These are phyloP conservation scores for Xylariaceae sp. DNA, from an alignment of 2,329 filamentous ascomycete species.

Conservation along the genomic window DNA sequence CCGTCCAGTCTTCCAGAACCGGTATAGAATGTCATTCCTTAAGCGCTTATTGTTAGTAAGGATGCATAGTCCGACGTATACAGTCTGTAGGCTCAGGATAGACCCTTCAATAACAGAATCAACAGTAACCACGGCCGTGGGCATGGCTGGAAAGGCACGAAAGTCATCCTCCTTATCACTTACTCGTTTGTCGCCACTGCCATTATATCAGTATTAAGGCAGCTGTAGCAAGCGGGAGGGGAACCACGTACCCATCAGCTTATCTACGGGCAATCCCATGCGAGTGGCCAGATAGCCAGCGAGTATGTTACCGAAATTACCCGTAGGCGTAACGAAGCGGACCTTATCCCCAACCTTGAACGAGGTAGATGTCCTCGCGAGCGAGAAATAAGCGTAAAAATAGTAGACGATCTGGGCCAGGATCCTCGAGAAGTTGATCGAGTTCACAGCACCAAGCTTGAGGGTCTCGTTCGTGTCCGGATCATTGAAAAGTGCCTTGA, in stretches of 20 bases:
- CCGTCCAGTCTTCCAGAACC: slow-evolving; percentile 84
- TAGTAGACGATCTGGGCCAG: slow-evolving; percentile 97
- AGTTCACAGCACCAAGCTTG: slow-evolving; percentile 89
- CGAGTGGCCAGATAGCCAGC: slow-evolving; percentile 86
- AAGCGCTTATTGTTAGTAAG: background rate
- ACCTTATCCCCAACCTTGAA: slow-evolving; percentile 64
- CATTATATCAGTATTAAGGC: background rate
- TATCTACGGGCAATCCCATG: slow-evolving; percentile 84
- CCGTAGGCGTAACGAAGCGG: slow-evolving; percentile 85
- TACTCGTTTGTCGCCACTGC: slow-evolving; percentile 77
- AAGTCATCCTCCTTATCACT: background rate
- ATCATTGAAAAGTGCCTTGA: slow-evolving; percentile 89
- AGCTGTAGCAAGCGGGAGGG: background rate
- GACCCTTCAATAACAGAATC: background rate
- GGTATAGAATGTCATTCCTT: slow-evolving; percentile 84
- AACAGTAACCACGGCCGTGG: background rate
- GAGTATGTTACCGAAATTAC: slow-evolving; percentile 91
- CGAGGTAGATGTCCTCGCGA: slow-evolving; percentile 54
- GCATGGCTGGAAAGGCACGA: background rate
- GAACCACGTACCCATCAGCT: slow-evolving; percentile 53
- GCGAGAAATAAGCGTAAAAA: slow-evolving; percentile 87
- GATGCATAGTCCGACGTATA: background rate
- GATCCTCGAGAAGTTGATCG: slow-evolving; percentile 93
- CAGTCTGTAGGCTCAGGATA: background rate
- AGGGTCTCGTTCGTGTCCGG: slow-evolving; percentile 73